Conservation (phyloP, 805 yeast genomes). For the Myxozyma vanderwaltii region DNA sequence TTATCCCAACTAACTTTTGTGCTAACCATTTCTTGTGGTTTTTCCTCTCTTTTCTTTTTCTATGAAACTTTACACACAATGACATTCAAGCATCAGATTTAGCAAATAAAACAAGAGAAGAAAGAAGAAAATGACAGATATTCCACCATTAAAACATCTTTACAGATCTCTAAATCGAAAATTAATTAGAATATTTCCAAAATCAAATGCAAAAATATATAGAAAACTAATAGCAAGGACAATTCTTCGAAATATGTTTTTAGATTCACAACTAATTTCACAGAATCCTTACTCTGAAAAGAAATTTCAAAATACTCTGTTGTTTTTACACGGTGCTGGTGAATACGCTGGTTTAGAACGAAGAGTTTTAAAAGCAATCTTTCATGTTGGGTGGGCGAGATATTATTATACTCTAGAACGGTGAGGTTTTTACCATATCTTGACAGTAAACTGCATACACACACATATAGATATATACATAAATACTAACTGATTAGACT, state of each 20-base stretch:
- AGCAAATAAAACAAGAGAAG: no score
- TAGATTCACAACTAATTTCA: not conserved
- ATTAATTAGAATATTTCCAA: not conserved
- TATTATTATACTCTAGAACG: not conserved
- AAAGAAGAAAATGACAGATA: no score
- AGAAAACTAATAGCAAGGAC: not conserved
- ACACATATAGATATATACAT: no score
- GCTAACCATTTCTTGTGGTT: no score
- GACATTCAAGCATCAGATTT: no score
- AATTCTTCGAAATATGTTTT: conserved; percentile 20
- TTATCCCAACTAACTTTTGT: no score
- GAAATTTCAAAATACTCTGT: conserved; percentile 19
- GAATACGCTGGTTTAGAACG: conserved; percentile 12
- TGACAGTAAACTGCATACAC: no score
- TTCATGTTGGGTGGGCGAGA: conserved; percentile 20
- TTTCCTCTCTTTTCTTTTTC: no score
- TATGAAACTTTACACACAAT: no score
- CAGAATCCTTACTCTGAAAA: not conserved
- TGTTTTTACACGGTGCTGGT: conserved; percentile 11
- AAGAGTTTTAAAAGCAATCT: not conserved
- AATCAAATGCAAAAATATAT: not conserved
- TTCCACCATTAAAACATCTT: not conserved
- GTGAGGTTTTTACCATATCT: not conserved
- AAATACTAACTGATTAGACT: no score
- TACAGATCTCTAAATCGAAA: conserved; percentile 3